Conservation (phyloP, 2,329 filamentous ascomycete species). For the Fusarium continuum region DNA sequence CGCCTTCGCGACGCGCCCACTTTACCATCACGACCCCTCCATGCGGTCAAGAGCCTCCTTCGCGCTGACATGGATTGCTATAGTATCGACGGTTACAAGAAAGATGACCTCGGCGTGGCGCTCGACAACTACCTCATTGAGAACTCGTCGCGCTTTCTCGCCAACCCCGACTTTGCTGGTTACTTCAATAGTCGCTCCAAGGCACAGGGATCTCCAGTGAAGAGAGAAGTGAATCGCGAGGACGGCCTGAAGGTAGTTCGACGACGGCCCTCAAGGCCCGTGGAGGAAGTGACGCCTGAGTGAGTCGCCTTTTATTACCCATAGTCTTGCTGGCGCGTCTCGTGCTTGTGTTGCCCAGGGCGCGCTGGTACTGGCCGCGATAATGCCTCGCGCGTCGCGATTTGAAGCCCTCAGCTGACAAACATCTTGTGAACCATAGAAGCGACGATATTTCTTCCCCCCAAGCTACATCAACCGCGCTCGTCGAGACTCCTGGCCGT, state of each 20-base stretch:
- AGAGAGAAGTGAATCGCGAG: conserved; percentile 58
- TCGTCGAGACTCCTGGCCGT: conserved; percentile 61
- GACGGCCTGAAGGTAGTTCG: conserved; percentile 56
- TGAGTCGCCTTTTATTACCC: conserved; percentile 47
- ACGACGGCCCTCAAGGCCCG: conserved; percentile 56
- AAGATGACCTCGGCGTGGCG: conserved; percentile 78
- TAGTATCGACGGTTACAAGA: conserved; percentile 77
- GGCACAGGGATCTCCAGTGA: conserved; percentile 68
- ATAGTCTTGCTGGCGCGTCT: conserved; percentile 16
- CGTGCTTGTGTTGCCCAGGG: conserved; percentile 10
- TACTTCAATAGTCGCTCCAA: conserved; percentile 78
- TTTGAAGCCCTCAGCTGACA: conserved; percentile 24
- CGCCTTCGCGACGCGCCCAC: conserved; percentile 34
- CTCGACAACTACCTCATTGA: conserved; percentile 78
- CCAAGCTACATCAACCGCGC: conserved; percentile 53
- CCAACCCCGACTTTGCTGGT: conserved; percentile 70
- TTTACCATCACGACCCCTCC: conserved; percentile 14
- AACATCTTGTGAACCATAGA: conserved; percentile 25
- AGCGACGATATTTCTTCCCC: conserved; percentile 43
- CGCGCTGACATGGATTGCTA: conserved; percentile 30
- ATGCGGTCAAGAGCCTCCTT: neutral
- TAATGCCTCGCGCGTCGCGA: conserved; percentile 2
- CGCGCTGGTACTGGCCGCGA: conserved; percentile 4
- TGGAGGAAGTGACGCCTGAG: conserved; percentile 58
- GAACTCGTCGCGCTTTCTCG: conserved; percentile 71